phyloP scores from a whole-genome alignment of 1,284 basidiomycete species.

The Leccinum laetum region DNA sequence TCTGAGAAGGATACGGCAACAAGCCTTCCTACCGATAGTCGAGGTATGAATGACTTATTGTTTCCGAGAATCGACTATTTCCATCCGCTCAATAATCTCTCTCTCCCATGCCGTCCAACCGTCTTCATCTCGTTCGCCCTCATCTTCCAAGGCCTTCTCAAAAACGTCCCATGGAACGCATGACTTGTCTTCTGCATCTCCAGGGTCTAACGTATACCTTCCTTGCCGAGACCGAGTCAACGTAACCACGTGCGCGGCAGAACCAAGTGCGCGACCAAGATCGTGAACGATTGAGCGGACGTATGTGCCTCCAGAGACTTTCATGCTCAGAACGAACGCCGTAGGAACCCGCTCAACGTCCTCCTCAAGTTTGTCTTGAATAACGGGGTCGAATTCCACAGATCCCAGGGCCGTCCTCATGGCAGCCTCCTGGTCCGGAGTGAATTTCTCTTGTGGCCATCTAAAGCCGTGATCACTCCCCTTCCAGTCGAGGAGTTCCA shows the following conservation, averaged over 20 bases:
- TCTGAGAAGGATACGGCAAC: neutral
- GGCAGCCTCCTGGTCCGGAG: conserved; percentile 67
- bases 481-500: conserved; percentile 75
- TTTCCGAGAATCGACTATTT: conserved; percentile 45
- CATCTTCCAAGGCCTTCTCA: conserved; percentile 56
- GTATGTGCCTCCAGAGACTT: conserved; percentile 95
- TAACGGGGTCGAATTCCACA: conserved; percentile 32
- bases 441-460: conserved; percentile 75
- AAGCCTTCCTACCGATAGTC: neutral
- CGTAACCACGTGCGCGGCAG: conserved; percentile 90
- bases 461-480: conserved; percentile 62
- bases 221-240: conserved; percentile 87
- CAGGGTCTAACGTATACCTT: conserved; percentile 61
- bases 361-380: conserved; percentile 34
- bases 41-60: conserved; percentile 10
- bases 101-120: conserved; percentile 75
- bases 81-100: conserved; percentile 62
- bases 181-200: conserved; percentile 32
- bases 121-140: conserved; percentile 55
- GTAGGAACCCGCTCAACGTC: conserved; percentile 54
- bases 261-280: conserved; percentile 78
- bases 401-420: conserved; percentile 65
- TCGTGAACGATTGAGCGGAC: conserved; percentile 94
- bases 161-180: conserved; percentile 86
- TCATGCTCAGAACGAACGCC: conserved; percentile 89